A percentile compares a stretch with the other conserved stretches of the same genome.
These are phyloP conservation scores for Suillus bovinus DNA, from an alignment of 768 basidiomycete genomes.

Conservation along the genomic window DNA sequence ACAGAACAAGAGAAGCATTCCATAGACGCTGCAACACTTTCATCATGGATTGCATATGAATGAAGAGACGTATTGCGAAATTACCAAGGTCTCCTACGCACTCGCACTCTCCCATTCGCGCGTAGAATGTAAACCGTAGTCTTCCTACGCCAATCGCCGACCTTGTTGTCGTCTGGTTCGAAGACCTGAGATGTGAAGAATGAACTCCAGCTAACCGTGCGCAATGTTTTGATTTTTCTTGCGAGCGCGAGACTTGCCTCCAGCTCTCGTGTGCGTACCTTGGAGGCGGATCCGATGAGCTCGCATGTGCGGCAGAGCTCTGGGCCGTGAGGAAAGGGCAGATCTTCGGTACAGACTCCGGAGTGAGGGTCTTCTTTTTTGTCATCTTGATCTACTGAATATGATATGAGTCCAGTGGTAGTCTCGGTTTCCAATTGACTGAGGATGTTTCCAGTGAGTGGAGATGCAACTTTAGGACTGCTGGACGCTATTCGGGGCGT, in stretches of 20 bases:
- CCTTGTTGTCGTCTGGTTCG: slow-evolving; percentile 18
- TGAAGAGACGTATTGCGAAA: not conserved
- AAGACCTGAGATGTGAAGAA: slow-evolving; percentile 36
- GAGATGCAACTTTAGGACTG: slow-evolving; percentile 8
- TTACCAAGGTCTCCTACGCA: slow-evolving; percentile 44
- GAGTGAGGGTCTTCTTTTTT: not conserved
- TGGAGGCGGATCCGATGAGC: slow-evolving; percentile 21
- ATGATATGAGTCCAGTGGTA: slow-evolving; percentile 22
- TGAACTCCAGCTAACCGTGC: slow-evolving; percentile 53
- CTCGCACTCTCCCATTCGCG: slow-evolving; percentile 39
- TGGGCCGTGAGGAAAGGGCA: slow-evolving; percentile 33
- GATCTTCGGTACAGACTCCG: slow-evolving; percentile 9
- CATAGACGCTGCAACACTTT: not conserved
- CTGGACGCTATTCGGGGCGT: slow-evolving; percentile 14
- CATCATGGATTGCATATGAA: not conserved
- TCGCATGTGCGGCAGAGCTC: slow-evolving; percentile 40
- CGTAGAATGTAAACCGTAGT: slow-evolving; percentile 46
- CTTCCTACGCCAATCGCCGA: slow-evolving; percentile 25
- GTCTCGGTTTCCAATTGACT: slow-evolving; percentile 26
- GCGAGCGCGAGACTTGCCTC: slow-evolving; percentile 48
- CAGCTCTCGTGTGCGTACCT: slow-evolving; percentile 46
- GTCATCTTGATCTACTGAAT: slow-evolving; percentile 20
- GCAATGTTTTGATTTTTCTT: slow-evolving; percentile 42
- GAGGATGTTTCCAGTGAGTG: slow-evolving; percentile 15
- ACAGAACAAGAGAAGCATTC: not conserved